Evolutionary conservation across 2,329 filamentous ascomycete species (phyloP), one percentile per base, ranked within the genome.

Genomic region (Aspergillus awamori): DNA sequence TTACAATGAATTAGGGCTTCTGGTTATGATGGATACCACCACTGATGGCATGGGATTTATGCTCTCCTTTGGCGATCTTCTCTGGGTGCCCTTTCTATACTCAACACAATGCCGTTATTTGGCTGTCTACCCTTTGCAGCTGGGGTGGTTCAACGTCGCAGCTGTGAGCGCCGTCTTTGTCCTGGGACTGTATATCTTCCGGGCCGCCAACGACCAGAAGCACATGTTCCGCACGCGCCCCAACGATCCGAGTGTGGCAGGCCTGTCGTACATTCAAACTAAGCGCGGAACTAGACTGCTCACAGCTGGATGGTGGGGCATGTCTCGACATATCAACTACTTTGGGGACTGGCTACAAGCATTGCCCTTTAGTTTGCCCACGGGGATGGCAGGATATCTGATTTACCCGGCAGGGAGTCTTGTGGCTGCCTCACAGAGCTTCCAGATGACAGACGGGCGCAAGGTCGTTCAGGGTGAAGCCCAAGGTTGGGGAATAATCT

Each of bases 31-130:
- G 77, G 93, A 97, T 72, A 90, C 96, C 67, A 96, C 88, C 36
- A 90, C 87, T 7, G 93, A 97, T 69, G 93, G 93, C 7, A 96
- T 97, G 69, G 93, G 93, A 57, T 91, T 92, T 80, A 97, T 97
- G 93, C 84, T 97, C 30, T 81, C 90, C 2, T 97, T 97, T 74
- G 93, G 92, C 60, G 93, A 97, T 71, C 83, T 97, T 3, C 90
- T 89, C 63, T 97, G 93, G 93, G 84, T 96, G 2, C 93, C 93
- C 0, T 96, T 96, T 75, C 84, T 91, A 61, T 97, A 96, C 81
- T 89, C 87, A 5, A 82, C 91, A 17, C 93, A 96, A 76, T 86
- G 89, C 4, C 88, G 90, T 53, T 97, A 97, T 76, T 86, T 97
- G 5, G 85, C 92, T 0, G 83, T 89, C 5, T 89, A 94, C 74